Conservation (phyloP, 768 basidiomycete species). For the Pulveroboletus sp. region DNA sequence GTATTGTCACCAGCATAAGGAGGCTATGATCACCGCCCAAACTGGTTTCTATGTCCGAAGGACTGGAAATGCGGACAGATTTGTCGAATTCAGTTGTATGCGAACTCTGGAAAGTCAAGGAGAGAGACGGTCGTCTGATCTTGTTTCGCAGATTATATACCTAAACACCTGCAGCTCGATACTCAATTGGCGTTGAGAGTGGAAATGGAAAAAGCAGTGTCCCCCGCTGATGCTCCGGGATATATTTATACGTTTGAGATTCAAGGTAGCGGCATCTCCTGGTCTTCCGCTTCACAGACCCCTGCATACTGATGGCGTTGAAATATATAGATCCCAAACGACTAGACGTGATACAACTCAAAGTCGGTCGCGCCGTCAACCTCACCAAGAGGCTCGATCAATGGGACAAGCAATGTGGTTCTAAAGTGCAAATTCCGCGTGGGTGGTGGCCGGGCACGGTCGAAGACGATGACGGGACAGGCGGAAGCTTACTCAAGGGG, state of each 20-base stretch:
- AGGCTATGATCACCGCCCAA: conserved; percentile 43
- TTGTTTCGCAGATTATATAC: conserved; percentile 57
- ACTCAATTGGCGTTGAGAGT: conserved; percentile 53
- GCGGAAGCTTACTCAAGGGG: conserved; percentile 56
- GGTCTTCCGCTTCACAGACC: not conserved
- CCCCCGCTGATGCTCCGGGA: conserved; percentile 57
- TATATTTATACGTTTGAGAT: conserved; percentile 85
- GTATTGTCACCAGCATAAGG: conserved; percentile 65
- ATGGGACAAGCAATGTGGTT: conserved; percentile 79
- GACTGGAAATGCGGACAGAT: conserved; percentile 34
- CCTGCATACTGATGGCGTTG: conserved; percentile 4
- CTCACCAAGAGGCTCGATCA: conserved; percentile 68
- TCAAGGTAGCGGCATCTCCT: conserved; percentile 42
- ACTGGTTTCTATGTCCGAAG: conserved; percentile 56
- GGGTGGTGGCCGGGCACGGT: conserved; percentile 67
- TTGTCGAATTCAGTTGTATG: conserved; percentile 57
- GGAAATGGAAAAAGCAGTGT: conserved; percentile 52
- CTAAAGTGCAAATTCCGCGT: conserved; percentile 67
- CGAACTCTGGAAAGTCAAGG: not conserved
- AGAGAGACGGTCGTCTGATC: conserved; percentile 5
- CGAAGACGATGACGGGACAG: conserved; percentile 35
- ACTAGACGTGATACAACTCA: conserved; percentile 51
- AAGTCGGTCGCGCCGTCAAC: conserved; percentile 77
- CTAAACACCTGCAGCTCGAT: conserved; percentile 53
- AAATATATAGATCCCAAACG: conserved; percentile 26